Conservation (phyloP, 2,329 filamentous ascomycete species). For the Exophiala phaeomuriformis region DNA sequence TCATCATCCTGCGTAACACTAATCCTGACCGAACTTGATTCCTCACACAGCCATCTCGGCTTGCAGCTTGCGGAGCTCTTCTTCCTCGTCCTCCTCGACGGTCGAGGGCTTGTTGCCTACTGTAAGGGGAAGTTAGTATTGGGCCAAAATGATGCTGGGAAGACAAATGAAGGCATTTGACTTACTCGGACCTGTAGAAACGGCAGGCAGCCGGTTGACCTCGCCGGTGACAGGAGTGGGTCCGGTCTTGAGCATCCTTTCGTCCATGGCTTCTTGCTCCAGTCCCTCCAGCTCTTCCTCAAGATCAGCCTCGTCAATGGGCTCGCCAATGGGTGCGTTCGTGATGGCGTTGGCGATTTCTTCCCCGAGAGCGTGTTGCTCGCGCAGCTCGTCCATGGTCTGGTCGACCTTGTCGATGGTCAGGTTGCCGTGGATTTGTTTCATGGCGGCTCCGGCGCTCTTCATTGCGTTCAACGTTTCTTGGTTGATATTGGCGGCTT, state of each 20-base stretch:
- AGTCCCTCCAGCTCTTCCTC: conserved; percentile 77
- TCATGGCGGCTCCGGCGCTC: conserved; percentile 82
- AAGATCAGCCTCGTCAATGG: conserved; percentile 77
- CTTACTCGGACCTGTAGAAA: conserved; percentile 69
- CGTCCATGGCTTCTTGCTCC: conserved; percentile 87
- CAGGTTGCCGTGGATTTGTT: conserved; percentile 80
- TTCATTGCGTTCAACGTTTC: conserved; percentile 94
- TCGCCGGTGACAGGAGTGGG: conserved; percentile 73
- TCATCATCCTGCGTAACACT: background rate
- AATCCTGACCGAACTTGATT: background rate
- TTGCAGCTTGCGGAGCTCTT: conserved; percentile 83
- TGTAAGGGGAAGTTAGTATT: conserved; percentile 33
- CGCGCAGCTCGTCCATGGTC: conserved; percentile 86
- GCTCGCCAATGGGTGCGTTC: conserved; percentile 57
- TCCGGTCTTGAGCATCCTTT: conserved; percentile 87
- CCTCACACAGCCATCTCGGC: conserved; percentile 92
- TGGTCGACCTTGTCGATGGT: conserved; percentile 92
- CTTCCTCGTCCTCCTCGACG: conserved; percentile 92
- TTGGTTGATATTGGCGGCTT: conserved; percentile 97
- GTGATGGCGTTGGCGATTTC: conserved; percentile 86
- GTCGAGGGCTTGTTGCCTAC: conserved; percentile 36
- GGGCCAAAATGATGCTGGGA: conserved; percentile 7
- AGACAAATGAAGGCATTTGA: conserved; percentile 24
- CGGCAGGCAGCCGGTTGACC: conserved; percentile 68
- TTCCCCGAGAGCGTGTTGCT: conserved; percentile 87